Percentiles rank a stretch among this genome's conserved stretches.
These are phyloP conservation scores for Niveomyces coronatus DNA, from an alignment of 2,329 filamentous ascomycete species.

Conservation along the genomic window DNA sequence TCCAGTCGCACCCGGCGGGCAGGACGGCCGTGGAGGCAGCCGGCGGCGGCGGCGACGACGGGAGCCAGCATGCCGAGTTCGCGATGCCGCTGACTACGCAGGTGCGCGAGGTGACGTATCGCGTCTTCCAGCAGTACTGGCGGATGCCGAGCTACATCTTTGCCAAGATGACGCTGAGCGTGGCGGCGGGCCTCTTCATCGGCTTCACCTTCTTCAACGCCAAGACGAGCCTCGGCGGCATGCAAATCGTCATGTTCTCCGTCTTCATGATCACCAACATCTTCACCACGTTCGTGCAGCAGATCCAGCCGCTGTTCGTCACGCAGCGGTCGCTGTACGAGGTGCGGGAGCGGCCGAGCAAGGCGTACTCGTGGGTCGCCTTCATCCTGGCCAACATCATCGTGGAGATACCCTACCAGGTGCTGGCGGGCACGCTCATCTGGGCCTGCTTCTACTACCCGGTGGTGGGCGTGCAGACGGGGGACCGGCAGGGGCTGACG, in stretches of 20 bases:
- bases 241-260: slow-evolving; percentile 64
- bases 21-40: no score
- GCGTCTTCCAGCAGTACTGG: slow-evolving; percentile 79
- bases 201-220: slow-evolving; percentile 59
- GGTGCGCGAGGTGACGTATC: slow-evolving; percentile 50
- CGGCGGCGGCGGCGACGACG: slow-evolving; percentile 26
- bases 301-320: slow-evolving; percentile 69
- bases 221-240: slow-evolving; percentile 50
- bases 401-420: slow-evolving; percentile 64
- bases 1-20: slow-evolving; percentile 24
- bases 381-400: slow-evolving; percentile 63
- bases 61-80: slow-evolving; percentile 52
- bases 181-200: slow-evolving; percentile 57
- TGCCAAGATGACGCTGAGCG: slow-evolving; percentile 53
- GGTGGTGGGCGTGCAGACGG: slow-evolving; percentile 36
- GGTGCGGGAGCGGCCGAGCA: slow-evolving; percentile 63
- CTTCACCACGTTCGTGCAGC: slow-evolving; percentile 59
- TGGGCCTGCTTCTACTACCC: slow-evolving; percentile 62
- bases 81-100: slow-evolving; percentile 64
- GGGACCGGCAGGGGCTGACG: slow-evolving; percentile 52
- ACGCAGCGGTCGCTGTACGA: slow-evolving; percentile 67
- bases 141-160: slow-evolving; percentile 69
- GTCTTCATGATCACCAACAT: slow-evolving; percentile 70
- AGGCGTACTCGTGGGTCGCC: slow-evolving; percentile 64
- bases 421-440: slow-evolving; percentile 51